Conservation (phyloP, 164 flowering plant genomes). For the Echeveria elegans region DNA sequence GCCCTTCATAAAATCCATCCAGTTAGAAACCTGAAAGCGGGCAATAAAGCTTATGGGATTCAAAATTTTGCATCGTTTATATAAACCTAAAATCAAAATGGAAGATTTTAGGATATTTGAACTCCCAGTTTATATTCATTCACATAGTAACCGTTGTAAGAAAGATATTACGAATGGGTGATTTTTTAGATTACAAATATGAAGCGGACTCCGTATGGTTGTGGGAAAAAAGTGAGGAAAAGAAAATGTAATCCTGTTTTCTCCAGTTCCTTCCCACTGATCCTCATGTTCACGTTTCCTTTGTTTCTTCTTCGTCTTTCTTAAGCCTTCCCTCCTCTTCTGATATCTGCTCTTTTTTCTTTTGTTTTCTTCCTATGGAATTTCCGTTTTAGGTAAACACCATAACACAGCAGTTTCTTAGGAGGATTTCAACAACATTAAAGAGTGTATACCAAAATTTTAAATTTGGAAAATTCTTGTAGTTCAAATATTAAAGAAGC, state of each 20-base stretch:
- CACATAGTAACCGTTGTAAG: background rate
- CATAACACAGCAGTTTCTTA: conserved; percentile 47
- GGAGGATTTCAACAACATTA: no score
- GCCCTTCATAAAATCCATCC: conserved; percentile 95
- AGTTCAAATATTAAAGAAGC: no score
- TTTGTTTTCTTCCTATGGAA: no score
- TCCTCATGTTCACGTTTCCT: conserved; percentile 97
- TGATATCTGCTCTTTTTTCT: conserved; percentile 78
- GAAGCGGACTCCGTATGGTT: no score
- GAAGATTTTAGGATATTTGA: no score
- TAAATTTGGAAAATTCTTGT: no score
- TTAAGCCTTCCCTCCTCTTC: conserved; percentile 97
- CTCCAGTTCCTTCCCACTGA: conserved; percentile 99
- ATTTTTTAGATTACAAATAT: background rate
- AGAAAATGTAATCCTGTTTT: conserved; percentile 51
- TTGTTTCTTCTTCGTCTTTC: conserved; percentile 92
- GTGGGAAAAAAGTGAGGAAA: no score
- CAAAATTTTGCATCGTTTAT: no score
- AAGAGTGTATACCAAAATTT: no score
- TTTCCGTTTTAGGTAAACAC: background rate
- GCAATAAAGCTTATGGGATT: background rate
- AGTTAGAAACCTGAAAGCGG: conserved; percentile 78
- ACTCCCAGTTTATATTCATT: background rate
- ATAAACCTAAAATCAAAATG: no score
- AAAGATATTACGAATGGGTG: background rate